Percentiles rank a stretch among this genome's conserved stretches.
Conservation (phyloP, 176 grass and related monocot species). For the Dactylis glomerata region DNA sequence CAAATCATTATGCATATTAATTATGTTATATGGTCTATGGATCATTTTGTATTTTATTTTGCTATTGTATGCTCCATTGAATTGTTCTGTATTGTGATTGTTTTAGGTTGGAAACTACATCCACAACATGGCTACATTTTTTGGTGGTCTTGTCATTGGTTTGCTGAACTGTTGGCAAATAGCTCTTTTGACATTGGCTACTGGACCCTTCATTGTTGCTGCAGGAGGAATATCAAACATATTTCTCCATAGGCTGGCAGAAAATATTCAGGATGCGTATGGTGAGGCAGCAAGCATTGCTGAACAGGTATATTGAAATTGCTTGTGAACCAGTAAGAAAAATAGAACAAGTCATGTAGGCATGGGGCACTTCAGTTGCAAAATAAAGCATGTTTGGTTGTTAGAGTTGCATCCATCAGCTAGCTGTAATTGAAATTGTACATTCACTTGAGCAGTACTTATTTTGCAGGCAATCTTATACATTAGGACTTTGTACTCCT, state of each 20-base stretch:
- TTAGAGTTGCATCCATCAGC: background rate
- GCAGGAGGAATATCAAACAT: slow-evolving; percentile 99
- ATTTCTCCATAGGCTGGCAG: slow-evolving; percentile 97
- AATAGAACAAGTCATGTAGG: background rate
- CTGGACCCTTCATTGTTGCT: slow-evolving; percentile 95
- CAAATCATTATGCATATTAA: background rate
- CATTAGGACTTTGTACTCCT: slow-evolving; percentile 86
- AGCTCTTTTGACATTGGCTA: slow-evolving; percentile 85
- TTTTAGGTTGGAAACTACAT: slow-evolving; percentile 97
- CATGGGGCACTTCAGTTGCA: background rate
- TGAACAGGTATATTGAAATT: slow-evolving; percentile 69
- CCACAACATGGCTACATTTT: slow-evolving; percentile 99
- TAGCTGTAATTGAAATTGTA: background rate
- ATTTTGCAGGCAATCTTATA: slow-evolving; percentile 86
- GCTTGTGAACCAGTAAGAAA: background rate
- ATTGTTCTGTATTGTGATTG: background rate
- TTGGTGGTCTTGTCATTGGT: slow-evolving; percentile 92
- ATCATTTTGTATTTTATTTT: background rate
- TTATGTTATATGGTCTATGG: background rate
- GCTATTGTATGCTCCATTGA: background rate
- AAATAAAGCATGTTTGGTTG: background rate
- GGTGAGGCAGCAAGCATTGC: slow-evolving; percentile 98
- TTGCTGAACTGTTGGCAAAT: slow-evolving; percentile 98
- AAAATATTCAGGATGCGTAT: slow-evolving; percentile 99
- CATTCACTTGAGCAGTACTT: background rate